Percentiles rank a stretch among this genome's conserved stretches.
These are phyloP conservation scores for Salvia sclarea DNA, from an alignment of 305 asterid genomes.

Conservation along the genomic window DNA sequence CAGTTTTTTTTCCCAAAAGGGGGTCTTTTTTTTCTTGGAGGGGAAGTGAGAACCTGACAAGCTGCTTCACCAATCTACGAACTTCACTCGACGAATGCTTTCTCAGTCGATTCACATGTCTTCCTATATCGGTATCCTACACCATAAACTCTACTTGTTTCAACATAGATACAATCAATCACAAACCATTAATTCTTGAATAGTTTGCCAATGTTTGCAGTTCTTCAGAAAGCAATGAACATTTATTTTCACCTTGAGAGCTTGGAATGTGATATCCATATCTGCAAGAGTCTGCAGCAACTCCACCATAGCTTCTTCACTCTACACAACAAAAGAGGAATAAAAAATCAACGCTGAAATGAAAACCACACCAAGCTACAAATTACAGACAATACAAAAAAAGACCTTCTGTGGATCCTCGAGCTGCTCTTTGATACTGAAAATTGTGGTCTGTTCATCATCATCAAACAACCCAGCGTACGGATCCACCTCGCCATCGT, in stretches of 20 bases:
- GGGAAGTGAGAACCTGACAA: conserved; percentile 63
- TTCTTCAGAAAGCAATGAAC: conserved; percentile 5
- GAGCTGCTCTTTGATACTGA: conserved; percentile 71
- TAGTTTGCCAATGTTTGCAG: not conserved
- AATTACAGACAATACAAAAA: not conserved
- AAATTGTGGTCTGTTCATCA: conserved; percentile 71
- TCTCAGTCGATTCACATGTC: conserved; percentile 81
- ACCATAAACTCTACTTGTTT: conserved; percentile 16
- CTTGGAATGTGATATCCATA: conserved; percentile 86
- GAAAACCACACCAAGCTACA: not conserved
- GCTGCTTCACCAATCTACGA: conserved; percentile 78
- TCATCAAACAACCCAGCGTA: conserved; percentile 75
- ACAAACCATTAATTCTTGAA: not conserved
- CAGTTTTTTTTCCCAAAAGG: not conserved
- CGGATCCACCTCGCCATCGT: conserved; percentile 62
- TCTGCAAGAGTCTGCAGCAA: conserved; percentile 75
- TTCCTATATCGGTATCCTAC: conserved; percentile 92
- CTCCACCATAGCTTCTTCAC: conserved; percentile 70
- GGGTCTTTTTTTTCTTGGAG: not conserved
- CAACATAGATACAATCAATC: not conserved
- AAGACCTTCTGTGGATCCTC: conserved; percentile 77
- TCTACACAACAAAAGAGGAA: conserved; percentile 37
- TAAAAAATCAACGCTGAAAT: not conserved
- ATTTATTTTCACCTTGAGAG: conserved; percentile 57
- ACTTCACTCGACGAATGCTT: conserved; percentile 77